These are phyloP conservation scores for Leucocoprinus birnbaumii DNA, from an alignment of 768 basidiomycete genomes.

Conservation along the genomic window DNA sequence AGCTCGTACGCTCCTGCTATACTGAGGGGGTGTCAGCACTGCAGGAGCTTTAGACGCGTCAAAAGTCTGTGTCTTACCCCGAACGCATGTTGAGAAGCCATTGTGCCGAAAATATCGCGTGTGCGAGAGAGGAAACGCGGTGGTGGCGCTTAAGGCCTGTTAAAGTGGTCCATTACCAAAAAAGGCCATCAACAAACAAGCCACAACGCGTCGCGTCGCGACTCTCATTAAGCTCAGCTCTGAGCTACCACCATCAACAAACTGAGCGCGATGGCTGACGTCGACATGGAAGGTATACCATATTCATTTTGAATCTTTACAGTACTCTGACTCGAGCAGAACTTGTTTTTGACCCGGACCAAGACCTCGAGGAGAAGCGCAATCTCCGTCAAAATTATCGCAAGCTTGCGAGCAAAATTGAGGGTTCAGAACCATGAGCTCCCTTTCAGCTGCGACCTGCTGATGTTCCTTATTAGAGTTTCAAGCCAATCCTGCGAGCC, in stretches of 20 bases:
- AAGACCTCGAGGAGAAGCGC: constrained; percentile 79
- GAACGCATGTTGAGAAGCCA: constrained; percentile 10
- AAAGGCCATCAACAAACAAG: constrained; percentile 26
- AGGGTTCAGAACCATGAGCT: constrained; percentile 38
- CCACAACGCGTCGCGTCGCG: constrained; percentile 28
- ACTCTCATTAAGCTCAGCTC: neutral
- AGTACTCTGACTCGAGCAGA: constrained; percentile 17
- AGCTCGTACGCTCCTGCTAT: constrained; percentile 66
- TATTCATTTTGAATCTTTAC: neutral
- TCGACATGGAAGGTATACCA: constrained; percentile 24
- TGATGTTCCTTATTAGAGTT: constrained; percentile 28
- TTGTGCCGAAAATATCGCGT: neutral
- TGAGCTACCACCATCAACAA: neutral
- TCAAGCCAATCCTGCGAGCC: constrained; percentile 51
- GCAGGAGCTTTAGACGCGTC: neutral
- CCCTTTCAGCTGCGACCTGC: neutral
- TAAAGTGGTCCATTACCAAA: neutral
- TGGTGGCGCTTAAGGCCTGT: no score
- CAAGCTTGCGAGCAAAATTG: constrained; percentile 55
- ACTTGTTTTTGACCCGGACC: constrained; percentile 76
- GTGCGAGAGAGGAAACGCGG: neutral
- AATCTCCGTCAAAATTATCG: constrained; percentile 73
- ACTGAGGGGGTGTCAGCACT: constrained; percentile 39
- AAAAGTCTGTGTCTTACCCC: constrained; percentile 1
- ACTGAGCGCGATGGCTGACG: constrained; percentile 25